These are phyloP conservation scores for Dendrobium chrysotoxum DNA, from an alignment of 106 monocot genomes.

Conservation along the genomic window DNA sequence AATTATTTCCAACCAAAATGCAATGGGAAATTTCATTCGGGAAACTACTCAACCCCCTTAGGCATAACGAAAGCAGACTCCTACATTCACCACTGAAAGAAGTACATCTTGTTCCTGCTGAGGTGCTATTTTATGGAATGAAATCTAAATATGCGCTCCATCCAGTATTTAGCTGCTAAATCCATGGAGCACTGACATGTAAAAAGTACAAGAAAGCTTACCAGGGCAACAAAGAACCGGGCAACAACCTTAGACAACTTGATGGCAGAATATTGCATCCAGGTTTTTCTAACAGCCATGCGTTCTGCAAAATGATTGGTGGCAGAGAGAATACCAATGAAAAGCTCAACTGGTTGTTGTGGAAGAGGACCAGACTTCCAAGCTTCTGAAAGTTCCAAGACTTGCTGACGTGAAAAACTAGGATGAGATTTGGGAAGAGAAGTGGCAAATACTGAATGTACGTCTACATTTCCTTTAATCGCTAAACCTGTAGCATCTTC, in stretches of 20 bases:
- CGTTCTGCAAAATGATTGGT: constrained; percentile 95
- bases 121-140: not conserved
- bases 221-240: constrained; percentile 93
- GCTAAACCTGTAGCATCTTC: constrained; percentile 96
- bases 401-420: constrained; percentile 80
- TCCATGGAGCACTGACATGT: not conserved
- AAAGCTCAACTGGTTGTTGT: constrained; percentile 44
- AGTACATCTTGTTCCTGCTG: not conserved
- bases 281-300: constrained; percentile 90
- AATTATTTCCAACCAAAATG: not conserved
- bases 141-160: not conserved
- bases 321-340: constrained; percentile 85
- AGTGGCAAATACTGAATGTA: constrained; percentile 84
- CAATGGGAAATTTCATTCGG: not conserved
- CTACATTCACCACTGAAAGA: not conserved
- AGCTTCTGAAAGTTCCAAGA: constrained; percentile 79
- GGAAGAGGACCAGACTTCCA: constrained; percentile 67
- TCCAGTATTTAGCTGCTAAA: not conserved
- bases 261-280: constrained; percentile 81
- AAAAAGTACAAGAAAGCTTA: constrained; percentile 17
- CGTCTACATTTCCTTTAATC: constrained; percentile 77
- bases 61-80: no score
- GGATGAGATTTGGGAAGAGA: constrained; percentile 85
- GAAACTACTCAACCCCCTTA: not conserved
- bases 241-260: constrained; percentile 65